phyloP scores from a whole-genome alignment of 2,329 filamentous ascomycete species.

The Phialophora macrospora region DNA sequence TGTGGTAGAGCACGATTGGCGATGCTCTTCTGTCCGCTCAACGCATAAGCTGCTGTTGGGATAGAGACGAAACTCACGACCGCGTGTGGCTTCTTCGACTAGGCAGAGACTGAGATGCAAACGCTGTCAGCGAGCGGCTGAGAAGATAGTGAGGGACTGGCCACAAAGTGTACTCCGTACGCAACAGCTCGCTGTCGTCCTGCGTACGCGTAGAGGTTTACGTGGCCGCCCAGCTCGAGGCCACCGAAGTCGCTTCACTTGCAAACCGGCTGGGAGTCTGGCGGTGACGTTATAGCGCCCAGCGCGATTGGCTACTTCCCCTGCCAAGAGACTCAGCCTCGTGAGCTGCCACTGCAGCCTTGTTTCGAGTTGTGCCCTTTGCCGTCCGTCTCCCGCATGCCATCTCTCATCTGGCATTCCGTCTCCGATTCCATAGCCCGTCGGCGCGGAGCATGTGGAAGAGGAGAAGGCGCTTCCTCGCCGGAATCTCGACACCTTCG shows the following conservation, averaged over 20 bases:
- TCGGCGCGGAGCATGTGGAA: too few species aligned
- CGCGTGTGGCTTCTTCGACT: neutral
- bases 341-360: neutral
- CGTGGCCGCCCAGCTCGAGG: neutral
- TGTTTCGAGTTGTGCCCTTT: neutral
- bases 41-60: neutral
- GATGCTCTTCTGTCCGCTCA: neutral
- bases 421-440: too few species aligned
- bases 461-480: too few species aligned
- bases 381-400: neutral
- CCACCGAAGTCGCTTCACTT: neutral
- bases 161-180: neutral
- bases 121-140: neutral
- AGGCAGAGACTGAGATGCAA: neutral
- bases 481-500: too few species aligned
- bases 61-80: neutral
- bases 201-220: neutral
- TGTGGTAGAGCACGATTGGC: neutral
- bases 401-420: too few species aligned
- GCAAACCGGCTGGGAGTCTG: neutral
- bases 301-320: constrained; percentile 6
- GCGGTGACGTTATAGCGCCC: constrained; percentile 5
- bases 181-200: neutral
- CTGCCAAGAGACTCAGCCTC: constrained; percentile 10
- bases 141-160: too few species aligned